A percentile compares a stretch with the other conserved stretches of the same genome.
phyloP scores from a whole-genome alignment of 495 filamentous ascomycete genomes.

The Lindgomyces ingoldianus region DNA sequence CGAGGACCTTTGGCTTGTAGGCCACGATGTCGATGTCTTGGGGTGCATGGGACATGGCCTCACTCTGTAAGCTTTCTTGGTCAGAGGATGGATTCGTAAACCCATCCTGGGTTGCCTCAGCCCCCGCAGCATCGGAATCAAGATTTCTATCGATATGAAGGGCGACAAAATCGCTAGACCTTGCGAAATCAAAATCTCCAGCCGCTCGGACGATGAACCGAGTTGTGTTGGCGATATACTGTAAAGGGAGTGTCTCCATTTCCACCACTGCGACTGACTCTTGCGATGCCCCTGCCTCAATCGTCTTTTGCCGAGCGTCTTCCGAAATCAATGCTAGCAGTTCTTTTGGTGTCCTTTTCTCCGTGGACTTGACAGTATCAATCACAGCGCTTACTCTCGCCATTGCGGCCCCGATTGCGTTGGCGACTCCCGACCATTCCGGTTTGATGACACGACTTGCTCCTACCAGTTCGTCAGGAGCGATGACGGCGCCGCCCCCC shows the following conservation, averaged over 20 bases:
- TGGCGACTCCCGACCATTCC: conserved; percentile 50
- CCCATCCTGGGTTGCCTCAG: neutral
- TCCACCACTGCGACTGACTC: conserved; percentile 50
- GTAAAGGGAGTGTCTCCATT: conserved; percentile 49
- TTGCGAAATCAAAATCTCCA: conserved; percentile 53
- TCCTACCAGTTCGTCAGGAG: conserved; percentile 33
- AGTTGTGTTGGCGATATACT: conserved; percentile 53
- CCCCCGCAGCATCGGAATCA: conserved; percentile 1
- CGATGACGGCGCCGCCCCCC: conserved; percentile 42
- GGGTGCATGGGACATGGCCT: neutral
- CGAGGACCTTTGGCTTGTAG: conserved; percentile 54
- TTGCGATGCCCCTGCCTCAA: conserved; percentile 50
- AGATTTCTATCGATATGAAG: conserved; percentile 6
- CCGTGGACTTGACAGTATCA: conserved; percentile 50
- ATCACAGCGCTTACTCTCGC: conserved; percentile 54
- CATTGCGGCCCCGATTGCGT: conserved; percentile 63
- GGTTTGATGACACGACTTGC: conserved; percentile 37
- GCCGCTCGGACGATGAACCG: conserved; percentile 54
- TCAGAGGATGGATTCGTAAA: neutral
- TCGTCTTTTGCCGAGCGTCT: conserved; percentile 46
- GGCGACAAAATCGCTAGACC: conserved; percentile 4
- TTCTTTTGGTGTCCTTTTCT: conserved; percentile 45
- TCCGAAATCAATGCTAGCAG: conserved; percentile 26
- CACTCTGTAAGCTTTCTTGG: conserved; percentile 18
- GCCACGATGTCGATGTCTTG: conserved; percentile 46